Conservation (phyloP, 177 flowering plant genomes). For the Vitis hybrid region DNA sequence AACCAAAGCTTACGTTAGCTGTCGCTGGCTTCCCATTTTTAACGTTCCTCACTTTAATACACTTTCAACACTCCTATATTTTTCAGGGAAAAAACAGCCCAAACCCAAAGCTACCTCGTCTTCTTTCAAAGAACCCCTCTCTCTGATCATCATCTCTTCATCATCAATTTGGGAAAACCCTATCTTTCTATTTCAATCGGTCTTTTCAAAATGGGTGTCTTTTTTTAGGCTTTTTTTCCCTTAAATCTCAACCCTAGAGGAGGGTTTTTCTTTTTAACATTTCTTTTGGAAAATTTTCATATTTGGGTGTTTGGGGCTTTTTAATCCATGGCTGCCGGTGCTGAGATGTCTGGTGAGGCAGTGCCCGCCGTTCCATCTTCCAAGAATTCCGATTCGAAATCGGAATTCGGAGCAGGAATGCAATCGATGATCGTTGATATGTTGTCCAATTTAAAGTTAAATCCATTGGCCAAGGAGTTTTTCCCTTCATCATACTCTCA, state of each 20-base stretch:
- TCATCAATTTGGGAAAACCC: no score
- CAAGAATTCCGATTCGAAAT: slow-evolving; percentile 16
- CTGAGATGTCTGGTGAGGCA: slow-evolving; percentile 29
- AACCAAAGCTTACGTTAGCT: slow-evolving; percentile 11
- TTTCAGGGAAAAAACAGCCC: neutral
- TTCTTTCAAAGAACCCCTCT: neutral
- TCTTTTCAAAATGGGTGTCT: no score
- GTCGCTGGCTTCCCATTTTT: slow-evolving; percentile 6
- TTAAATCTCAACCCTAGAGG: neutral
- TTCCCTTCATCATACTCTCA: slow-evolving; percentile 28
- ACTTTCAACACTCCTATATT: slow-evolving; percentile 11
- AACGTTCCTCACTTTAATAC: slow-evolving; percentile 7
- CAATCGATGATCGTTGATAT: slow-evolving; percentile 42
- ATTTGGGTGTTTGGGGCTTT: slow-evolving; percentile 1
- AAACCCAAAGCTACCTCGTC: slow-evolving; percentile 3
- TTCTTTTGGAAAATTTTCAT: neutral
- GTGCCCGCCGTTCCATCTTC: slow-evolving; percentile 1
- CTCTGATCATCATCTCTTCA: neutral
- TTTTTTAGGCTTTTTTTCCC: no score
- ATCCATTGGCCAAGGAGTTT: slow-evolving; percentile 51
- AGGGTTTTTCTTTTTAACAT: neutral
- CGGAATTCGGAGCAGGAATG: slow-evolving; percentile 28
- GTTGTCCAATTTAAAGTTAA: slow-evolving; percentile 45
- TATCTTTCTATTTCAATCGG: neutral
- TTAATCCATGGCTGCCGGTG: slow-evolving; percentile 41